Evolutionary conservation across 2,329 filamentous ascomycete species (phyloP), one percentile per base, ranked within the genome.

Genomic region (Ophiocordyceps camponoti-saundersi): DNA sequence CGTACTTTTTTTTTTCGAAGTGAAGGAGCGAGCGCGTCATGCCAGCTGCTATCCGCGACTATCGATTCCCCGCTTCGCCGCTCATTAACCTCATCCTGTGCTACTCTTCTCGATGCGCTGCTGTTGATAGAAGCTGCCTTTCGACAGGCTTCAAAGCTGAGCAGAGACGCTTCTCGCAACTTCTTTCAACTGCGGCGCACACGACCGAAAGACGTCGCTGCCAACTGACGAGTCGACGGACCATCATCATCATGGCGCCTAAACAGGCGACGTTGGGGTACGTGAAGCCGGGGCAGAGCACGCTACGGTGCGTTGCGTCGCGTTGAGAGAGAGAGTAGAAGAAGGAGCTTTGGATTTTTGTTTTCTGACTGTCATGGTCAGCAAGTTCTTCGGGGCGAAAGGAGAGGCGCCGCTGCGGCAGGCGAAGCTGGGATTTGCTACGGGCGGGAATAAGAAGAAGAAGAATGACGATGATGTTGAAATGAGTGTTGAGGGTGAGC

Each of bases 201-300:
- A 40, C n/a, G 26, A 29, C 26, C 11, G 8, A 29, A 10, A 29
- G 26, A 29, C 7, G 26, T 29, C 26, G 7, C 26, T 10, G 26
- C 26, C 26, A 29, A 29, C 5, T 29, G 26, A 29, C 26, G 26
- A 29, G 26, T 21, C 36, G 36, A 40, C 36, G 36, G n/a, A 6
- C 3, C 36, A 11, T 40, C 36, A 11, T 40, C 36, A 40, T 40
- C 36, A 71, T 71, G 66, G 67, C 69, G 54, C 67, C 67, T 42
- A 88, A 85, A 61, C 87, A 94, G 67, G 79, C 84, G 57, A 94
- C 85, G 50, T 68, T 94, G 63, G 85, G 85, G 88, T 94, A 92
- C 68, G 87, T 90, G 52, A 81, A 77, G 65, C 68, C 79, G 57
- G 72, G 73, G 53, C 85, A 90, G 70, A 77, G 73, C 59, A 86